These are phyloP conservation scores for Claviceps sorghi DNA, from an alignment of 2,329 filamentous ascomycete species.

Conservation along the genomic window DNA sequence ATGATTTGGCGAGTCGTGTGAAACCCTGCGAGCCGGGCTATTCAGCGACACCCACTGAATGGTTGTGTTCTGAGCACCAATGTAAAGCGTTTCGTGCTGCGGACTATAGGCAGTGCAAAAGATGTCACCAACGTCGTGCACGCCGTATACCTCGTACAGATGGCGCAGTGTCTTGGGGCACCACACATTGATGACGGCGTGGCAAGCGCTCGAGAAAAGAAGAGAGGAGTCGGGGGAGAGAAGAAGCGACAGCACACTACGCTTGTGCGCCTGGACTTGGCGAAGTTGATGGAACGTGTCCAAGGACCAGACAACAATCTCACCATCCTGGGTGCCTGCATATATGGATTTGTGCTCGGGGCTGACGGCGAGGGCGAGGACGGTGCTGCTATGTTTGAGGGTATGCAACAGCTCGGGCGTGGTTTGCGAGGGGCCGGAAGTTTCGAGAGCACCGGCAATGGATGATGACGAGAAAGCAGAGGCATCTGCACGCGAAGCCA, in stretches of 20 bases:
- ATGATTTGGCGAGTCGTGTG: slow-evolving; percentile 51
- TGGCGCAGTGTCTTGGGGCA: slow-evolving; percentile 59
- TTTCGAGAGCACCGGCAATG: slow-evolving; percentile 7
- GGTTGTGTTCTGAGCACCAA: slow-evolving; percentile 86
- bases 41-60: slow-evolving; percentile 83
- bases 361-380: slow-evolving; percentile 71
- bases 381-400: slow-evolving; percentile 62
- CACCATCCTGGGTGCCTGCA: slow-evolving; percentile 82
- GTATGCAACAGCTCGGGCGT: slow-evolving; percentile 56
- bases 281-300: slow-evolving; percentile 70
- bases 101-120: slow-evolving; percentile 88
- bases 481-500: not conserved
- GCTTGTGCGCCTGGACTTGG: slow-evolving; percentile 76
- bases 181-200: slow-evolving; percentile 93
- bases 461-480: slow-evolving; percentile 4
- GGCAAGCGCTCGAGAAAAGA: slow-evolving; percentile 84
- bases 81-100: slow-evolving; percentile 66
- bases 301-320: slow-evolving; percentile 84
- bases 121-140: slow-evolving; percentile 87
- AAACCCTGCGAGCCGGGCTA: slow-evolving; percentile 43
- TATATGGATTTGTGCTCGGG: slow-evolving; percentile 67
- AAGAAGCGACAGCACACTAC: slow-evolving; percentile 75
- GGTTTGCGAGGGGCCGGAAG: slow-evolving; percentile 8
- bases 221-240: slow-evolving; percentile 61
- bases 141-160: slow-evolving; percentile 81